Conservation (phyloP, 1,284 basidiomycete species). For the Ustilago nuda region DNA sequence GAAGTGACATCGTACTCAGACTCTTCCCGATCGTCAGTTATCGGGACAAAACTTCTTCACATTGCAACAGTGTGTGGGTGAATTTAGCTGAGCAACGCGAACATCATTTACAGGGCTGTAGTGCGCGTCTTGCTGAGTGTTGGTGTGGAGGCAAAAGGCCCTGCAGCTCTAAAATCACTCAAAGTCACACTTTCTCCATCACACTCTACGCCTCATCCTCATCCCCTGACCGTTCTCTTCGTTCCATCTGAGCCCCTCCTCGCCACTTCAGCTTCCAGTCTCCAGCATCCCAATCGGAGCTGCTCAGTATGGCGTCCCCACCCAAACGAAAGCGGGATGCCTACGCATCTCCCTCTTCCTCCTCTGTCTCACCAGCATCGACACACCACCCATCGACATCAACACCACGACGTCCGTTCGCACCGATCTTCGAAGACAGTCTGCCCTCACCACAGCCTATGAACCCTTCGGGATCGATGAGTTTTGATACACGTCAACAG, state of each 20-base stretch:
- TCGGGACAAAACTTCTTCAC: no score
- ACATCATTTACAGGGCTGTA: slow-evolving; percentile 7
- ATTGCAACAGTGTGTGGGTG: no score
- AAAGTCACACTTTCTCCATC: neutral
- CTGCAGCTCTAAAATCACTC: neutral
- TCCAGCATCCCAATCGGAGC: neutral
- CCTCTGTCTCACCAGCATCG: neutral
- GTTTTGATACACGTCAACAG: neutral
- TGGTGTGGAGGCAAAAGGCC: slow-evolving; percentile 27
- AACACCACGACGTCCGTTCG: neutral
- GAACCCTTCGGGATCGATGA: neutral
- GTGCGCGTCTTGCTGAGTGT: slow-evolving; percentile 20
- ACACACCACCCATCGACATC: neutral
- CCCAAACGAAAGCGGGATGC: slow-evolving; percentile 23
- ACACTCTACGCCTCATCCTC: neutral
- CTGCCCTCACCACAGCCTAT: neutral
- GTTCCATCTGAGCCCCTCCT: neutral
- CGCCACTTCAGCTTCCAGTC: neutral
- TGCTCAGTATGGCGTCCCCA: slow-evolving; percentile 2
- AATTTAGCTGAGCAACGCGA: neutral
- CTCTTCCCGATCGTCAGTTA: no score
- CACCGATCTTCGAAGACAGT: slow-evolving; percentile 1
- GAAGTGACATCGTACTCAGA: no score
- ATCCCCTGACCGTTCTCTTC: neutral
- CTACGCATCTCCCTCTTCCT: neutral